Conservation (phyloP, 495 filamentous ascomycete genomes). For the Trichoderma gamsii region DNA sequence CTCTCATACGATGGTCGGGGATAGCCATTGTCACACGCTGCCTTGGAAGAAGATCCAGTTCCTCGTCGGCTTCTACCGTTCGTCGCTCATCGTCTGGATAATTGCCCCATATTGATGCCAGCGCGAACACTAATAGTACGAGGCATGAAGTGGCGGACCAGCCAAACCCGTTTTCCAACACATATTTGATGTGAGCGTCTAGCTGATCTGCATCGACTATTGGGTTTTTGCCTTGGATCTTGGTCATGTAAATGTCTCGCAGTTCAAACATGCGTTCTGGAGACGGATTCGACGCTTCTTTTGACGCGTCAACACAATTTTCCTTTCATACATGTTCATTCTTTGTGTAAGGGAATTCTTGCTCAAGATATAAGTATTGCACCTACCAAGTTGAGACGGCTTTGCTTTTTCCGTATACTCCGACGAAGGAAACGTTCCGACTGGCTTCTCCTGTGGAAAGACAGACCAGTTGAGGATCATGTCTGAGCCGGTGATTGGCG, state of each 20-base stretch:
- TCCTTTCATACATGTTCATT: not conserved
- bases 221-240: conserved; percentile 10
- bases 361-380: not conserved
- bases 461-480: conserved; percentile 14
- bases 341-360: not conserved
- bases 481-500: conserved; percentile 14
- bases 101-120: conserved; percentile 11
- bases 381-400: not conserved
- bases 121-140: conserved; percentile 5
- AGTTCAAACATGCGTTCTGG: conserved; percentile 12
- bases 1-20: conserved; percentile 12
- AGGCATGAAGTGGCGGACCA: conserved; percentile 12
- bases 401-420: conserved; percentile 8
- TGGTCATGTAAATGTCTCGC: conserved; percentile 14
- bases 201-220: conserved; percentile 14
- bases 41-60: not conserved
- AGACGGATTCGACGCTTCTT: conserved; percentile 3
- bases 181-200: not conserved
- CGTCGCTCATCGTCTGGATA: conserved; percentile 15
- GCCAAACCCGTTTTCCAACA: conserved; percentile 12
- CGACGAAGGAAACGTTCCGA: not conserved
- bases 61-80: not conserved
- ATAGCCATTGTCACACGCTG: conserved; percentile 1
- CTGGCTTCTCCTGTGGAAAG: conserved; percentile 10
- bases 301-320: not conserved